Evolutionary conservation across 2,329 filamentous ascomycete genomes (phyloP), one percentile per base, ranked within the genome.

Genomic region (Colletotrichum trifolii): DNA sequence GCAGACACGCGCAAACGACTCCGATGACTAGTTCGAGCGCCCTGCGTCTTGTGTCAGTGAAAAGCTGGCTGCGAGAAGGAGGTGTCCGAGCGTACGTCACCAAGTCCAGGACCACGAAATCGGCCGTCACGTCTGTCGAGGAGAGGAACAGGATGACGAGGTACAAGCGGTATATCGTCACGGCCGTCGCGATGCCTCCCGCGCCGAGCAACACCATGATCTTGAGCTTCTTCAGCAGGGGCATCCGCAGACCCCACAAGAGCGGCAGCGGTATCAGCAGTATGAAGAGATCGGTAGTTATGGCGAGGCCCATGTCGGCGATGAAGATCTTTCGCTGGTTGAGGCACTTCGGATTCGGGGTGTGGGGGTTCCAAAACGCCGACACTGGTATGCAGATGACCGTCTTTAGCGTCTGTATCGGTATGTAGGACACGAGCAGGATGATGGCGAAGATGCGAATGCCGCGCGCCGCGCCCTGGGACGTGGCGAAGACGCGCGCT

Each of bases 271-370:
- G 77, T 6, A 79, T 56, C 8, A 76, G 12, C 34, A 79, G 68
- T 15, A 78, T 75, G 42, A 75, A 68, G 33, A 74, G 59, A 58
- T 78, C 76, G 25, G 74, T 77, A 6, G 77, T 40, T 12, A 75
- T 71, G 46, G 72, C 74, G 11, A 77, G 62, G 11, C 71, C 65
- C 2, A 74, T 70, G 46, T 78, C 77, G 9, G 72, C 70, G 4
- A 74, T 69, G 60, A 78, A 79, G 6, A 79, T 49, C 33, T 70
- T 71, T 6, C 69, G 61, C 46, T 76, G 71, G 15, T 77, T 68
- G 15, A 79, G 67, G 59, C 77, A 79, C 50, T 39, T 52, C 8
- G 62, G 36, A 1, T 67, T 65, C 8, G 67, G 43, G 8, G 72
- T 65, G 3, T 47, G 47, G 2, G 64, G 58, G 54, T 72, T 63